Base-by-base conservation (phyloP, 2,329 filamentous ascomycete genomes). In the Paraphaeosphaeria minitans region DNA sequence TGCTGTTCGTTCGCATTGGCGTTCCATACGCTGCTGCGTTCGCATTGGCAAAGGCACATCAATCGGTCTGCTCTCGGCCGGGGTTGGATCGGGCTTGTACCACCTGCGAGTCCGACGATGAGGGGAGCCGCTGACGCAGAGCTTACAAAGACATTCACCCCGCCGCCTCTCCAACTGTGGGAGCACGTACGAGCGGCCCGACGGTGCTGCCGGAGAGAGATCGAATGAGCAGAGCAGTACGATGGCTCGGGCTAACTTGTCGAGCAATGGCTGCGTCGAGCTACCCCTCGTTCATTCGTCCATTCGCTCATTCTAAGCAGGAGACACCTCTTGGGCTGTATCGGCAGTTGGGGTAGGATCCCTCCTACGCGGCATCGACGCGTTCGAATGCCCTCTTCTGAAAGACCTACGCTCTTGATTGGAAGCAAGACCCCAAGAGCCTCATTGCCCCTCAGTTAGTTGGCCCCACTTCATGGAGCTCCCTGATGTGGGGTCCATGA, bases 271-370 rank as follows among this genome's bases (percentile, higher is more conserved):
- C n/a, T 43, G 51, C 55, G 56, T 64, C 55, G 52, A 62, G 60
- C 57, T 66, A 66, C 66, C 65, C 68, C 68, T 67, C 66, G 53
- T 43, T 13, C 50, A 53, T 33, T 41, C 48, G 48, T 39, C 22
- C 21, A 35, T 37, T 39, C 48, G 48, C 35, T 51, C 35, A 24
- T 24, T 39, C 37, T 39, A 19, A 8, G 4, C 7, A 39, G 37
- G 7, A 39, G 37, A n/a, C 29, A 24, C 39, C 9, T 41, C 24
- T 24, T 59, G 42, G 56, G 53, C 47, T 35, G 51, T 58, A 51
- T 72, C 69, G 69, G 68, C 69, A 71, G 67, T 70, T 72, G 61
- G 49, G 46, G 16, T 14, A 43, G 7, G 35, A 51, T 12, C 31
- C 19, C 37, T 31, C 37, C 50, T 48, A 57, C 47, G 57, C 47